Percentiles rank a stretch among this genome's conserved stretches.
phyloP scores from a whole-genome alignment of 2,329 filamentous ascomycete genomes.

The Domatiomyces catenatus region DNA sequence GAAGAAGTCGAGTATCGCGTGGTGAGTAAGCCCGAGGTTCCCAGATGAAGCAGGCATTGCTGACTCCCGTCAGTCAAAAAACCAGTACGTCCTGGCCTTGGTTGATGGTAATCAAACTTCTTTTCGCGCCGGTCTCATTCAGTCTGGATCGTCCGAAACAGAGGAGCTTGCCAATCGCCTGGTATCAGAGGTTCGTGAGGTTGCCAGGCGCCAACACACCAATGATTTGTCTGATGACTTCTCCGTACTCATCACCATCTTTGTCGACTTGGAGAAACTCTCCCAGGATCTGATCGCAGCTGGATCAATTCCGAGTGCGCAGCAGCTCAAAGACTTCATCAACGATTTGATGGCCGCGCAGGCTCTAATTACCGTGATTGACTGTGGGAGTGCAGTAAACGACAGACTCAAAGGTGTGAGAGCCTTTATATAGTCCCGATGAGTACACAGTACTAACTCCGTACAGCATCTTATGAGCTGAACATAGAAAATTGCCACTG shows the following conservation, averaged over 20 bases:
- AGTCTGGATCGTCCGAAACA: slow-evolving; percentile 5
- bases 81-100: slow-evolving; percentile 10
- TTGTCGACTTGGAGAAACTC: slow-evolving; percentile 10
- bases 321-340: slow-evolving; percentile 9
- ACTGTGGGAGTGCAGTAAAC: slow-evolving; percentile 9
- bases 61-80: not conserved
- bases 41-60: not conserved
- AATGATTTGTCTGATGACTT: slow-evolving; percentile 11
- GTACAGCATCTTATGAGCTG: slow-evolving; percentile 12
- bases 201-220: slow-evolving; percentile 10
- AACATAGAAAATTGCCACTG: slow-evolving; percentile 14
- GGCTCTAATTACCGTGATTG: slow-evolving; percentile 7
- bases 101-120: slow-evolving; percentile 12
- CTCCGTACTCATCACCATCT: slow-evolving; percentile 9
- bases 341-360: slow-evolving; percentile 6
- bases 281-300: slow-evolving; percentile 7
- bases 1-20: slow-evolving; percentile 7
- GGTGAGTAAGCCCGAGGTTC: slow-evolving; percentile 1
- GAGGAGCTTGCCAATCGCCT: slow-evolving; percentile 5
- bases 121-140: slow-evolving; percentile 7
- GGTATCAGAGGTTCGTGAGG: slow-evolving; percentile 5
- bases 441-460: slow-evolving; percentile 3
- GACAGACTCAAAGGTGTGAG: slow-evolving; percentile 7
- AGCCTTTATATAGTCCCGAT: not conserved
- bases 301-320: slow-evolving; percentile 4